Evolutionary conservation across 176 grass and related monocot species (phyloP).

Genomic region (Phoenix roebelenii): DNA sequence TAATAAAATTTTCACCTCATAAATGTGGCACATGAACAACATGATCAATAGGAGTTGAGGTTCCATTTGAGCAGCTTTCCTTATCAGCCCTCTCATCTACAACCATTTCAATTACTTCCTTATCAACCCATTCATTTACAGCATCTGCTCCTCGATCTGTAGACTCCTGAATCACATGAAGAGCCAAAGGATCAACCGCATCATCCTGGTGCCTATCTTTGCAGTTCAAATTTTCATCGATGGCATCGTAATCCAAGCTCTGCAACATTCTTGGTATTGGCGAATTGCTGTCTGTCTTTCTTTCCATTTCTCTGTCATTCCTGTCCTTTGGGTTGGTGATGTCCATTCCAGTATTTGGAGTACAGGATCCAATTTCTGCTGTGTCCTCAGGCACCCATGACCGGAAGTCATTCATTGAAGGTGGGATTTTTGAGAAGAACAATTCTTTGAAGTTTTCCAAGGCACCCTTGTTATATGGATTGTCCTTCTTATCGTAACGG

Average conservation of each 20-base stretch:
- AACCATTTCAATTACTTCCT: no score
- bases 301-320: constrained; percentile 26
- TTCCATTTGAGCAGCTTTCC: constrained; percentile 23
- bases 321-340: constrained; percentile 24
- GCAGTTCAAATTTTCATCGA: constrained; percentile 25
- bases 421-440: constrained; percentile 47
- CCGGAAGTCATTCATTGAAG: constrained; percentile 42
- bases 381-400: constrained; percentile 33
- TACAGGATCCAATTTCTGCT: constrained; percentile 37
- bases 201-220: constrained; percentile 1
- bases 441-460: constrained; percentile 36
- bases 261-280: constrained; percentile 41
- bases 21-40: background rate
- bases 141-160: background rate
- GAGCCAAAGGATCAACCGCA: constrained; percentile 7
- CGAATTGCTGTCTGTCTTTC: constrained; percentile 18
- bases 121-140: constrained; percentile 3
- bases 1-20: constrained; percentile 4
- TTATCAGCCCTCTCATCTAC: background rate
- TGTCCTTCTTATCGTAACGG: constrained; percentile 47
- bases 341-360: constrained; percentile 36
- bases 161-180: background rate
- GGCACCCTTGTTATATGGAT: constrained; percentile 46
- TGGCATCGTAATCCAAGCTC: constrained; percentile 36
- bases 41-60: background rate